These are phyloP conservation scores for Diplocarpon mali DNA, from an alignment of 2,329 filamentous ascomycete species.

Conservation along the genomic window DNA sequence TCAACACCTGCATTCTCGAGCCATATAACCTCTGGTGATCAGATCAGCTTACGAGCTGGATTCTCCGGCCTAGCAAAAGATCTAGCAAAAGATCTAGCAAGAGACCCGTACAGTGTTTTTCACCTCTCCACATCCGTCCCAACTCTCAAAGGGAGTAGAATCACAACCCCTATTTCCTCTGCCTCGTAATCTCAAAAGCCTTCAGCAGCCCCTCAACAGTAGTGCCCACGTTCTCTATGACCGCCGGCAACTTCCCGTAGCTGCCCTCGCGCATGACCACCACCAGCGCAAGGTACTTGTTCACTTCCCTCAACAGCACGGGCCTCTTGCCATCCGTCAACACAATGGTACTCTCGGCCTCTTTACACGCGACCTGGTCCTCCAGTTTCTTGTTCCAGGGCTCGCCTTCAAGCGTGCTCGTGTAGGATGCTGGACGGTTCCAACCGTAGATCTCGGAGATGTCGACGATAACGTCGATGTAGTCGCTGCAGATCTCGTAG, in stretches of 20 bases:
- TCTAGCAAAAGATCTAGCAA: too few species aligned
- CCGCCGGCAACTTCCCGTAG: constrained; percentile 71
- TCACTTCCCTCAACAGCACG: constrained; percentile 58
- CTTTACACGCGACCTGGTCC: constrained; percentile 54
- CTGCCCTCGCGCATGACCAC: constrained; percentile 81
- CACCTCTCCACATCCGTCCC: neutral
- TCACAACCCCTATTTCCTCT: constrained; percentile 27
- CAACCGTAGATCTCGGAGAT: constrained; percentile 93
- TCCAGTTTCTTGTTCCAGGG: constrained; percentile 52
- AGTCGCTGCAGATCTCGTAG: constrained; percentile 97
- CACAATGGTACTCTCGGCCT: constrained; percentile 58
- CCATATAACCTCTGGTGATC: too few species aligned
- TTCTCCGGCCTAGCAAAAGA: too few species aligned
- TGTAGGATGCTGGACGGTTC: constrained; percentile 44
- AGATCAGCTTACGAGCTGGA: too few species aligned
- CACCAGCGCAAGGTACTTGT: constrained; percentile 67
- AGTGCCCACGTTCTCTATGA: constrained; percentile 79
- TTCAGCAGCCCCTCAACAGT: constrained; percentile 69
- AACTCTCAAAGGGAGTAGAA: neutral
- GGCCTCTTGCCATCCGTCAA: constrained; percentile 49
- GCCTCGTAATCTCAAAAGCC: constrained; percentile 65
- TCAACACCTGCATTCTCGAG: too few species aligned
- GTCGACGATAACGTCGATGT: constrained; percentile 96
- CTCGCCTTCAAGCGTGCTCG: constrained; percentile 44
- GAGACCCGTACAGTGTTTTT: too few species aligned